Conservation (phyloP, 2,329 filamentous ascomycete species). For the Escovopsis sp. region DNA sequence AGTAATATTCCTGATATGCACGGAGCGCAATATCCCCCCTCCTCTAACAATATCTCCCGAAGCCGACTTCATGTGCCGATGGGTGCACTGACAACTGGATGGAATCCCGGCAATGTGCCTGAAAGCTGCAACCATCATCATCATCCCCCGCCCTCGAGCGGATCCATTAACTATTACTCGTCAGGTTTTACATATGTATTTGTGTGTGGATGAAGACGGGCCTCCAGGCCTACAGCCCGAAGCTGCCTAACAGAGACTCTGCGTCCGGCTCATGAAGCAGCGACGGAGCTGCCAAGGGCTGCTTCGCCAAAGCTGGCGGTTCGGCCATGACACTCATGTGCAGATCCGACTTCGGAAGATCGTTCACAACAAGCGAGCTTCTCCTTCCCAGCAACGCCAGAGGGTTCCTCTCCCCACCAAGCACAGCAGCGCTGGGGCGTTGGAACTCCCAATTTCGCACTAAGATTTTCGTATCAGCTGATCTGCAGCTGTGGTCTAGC, state of each 20-base stretch:
- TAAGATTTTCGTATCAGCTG: constrained; percentile 11
- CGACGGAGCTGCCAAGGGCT: constrained; percentile 47
- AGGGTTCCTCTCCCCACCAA: constrained; percentile 43
- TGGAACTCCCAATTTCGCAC: constrained; percentile 76
- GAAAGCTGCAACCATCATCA: background rate
- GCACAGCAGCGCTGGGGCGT: constrained; percentile 23
- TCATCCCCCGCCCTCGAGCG: too few relatives aligned
- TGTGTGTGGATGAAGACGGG: too few relatives aligned
- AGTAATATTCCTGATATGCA: too few relatives aligned
- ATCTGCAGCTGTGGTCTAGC: too few relatives aligned
- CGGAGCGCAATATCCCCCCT: too few relatives aligned
- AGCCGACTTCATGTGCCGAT: too few relatives aligned
- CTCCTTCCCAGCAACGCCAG: constrained; percentile 54
- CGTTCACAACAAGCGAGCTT: constrained; percentile 68
- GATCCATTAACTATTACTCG: too few relatives aligned
- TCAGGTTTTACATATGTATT: too few relatives aligned
- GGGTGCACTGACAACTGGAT: background rate
- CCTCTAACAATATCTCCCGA: too few relatives aligned
- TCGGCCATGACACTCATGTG: constrained; percentile 2
- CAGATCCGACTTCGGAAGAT: constrained; percentile 34
- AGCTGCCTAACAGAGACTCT: constrained; percentile 76
- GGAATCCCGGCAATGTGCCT: background rate
- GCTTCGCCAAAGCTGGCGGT: constrained; percentile 21
- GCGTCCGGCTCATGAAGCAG: constrained; percentile 89
- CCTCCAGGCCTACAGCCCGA: constrained; percentile 54